These are phyloP conservation scores for Penicillium fimorum DNA, from an alignment of 495 filamentous ascomycete genomes.

Conservation along the genomic window DNA sequence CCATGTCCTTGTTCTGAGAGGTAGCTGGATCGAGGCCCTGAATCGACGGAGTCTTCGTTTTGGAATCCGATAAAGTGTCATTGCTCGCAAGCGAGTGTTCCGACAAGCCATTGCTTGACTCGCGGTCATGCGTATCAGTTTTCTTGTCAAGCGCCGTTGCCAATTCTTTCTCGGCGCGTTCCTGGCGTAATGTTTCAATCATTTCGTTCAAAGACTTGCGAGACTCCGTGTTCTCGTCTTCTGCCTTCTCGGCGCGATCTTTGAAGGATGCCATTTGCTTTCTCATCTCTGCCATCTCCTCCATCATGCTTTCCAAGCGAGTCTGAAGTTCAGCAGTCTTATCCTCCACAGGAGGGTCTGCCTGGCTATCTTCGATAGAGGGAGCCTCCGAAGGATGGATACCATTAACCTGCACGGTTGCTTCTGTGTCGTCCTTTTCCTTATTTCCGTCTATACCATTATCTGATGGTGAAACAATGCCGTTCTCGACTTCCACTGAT, in stretches of 20 bases:
- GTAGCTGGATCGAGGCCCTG: constrained; percentile 26
- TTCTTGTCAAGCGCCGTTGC: constrained; percentile 1
- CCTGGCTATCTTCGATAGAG: constrained; percentile 37
- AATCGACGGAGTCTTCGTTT: constrained; percentile 21
- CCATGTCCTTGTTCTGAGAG: constrained; percentile 35
- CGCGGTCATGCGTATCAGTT: constrained; percentile 9
- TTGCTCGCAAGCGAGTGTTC: constrained; percentile 6
- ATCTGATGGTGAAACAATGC: constrained; percentile 34
- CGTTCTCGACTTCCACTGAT: constrained; percentile 27
- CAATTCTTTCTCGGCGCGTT: constrained; percentile 46
- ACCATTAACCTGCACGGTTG: constrained; percentile 20
- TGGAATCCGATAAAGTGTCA: constrained; percentile 14
- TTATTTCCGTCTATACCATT: constrained; percentile 9
- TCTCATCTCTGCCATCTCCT: constrained; percentile 80
- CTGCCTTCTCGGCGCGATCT: constrained; percentile 73
- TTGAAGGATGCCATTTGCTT: constrained; percentile 76
- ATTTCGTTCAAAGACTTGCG: constrained; percentile 80
- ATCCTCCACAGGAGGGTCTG: constrained; percentile 26
- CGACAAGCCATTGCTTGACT: constrained; percentile 4
- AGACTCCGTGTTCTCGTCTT: constrained; percentile 64
- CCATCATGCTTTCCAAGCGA: constrained; percentile 73
- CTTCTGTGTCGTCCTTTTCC: constrained; percentile 12
- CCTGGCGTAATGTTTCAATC: constrained; percentile 75
- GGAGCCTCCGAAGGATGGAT: constrained; percentile 14
- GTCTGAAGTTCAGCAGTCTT: constrained; percentile 57